Evolutionary conservation across 2,329 filamentous ascomycete genomes (phyloP).

Genomic region (Chaetoscypha palmicola): DNA sequence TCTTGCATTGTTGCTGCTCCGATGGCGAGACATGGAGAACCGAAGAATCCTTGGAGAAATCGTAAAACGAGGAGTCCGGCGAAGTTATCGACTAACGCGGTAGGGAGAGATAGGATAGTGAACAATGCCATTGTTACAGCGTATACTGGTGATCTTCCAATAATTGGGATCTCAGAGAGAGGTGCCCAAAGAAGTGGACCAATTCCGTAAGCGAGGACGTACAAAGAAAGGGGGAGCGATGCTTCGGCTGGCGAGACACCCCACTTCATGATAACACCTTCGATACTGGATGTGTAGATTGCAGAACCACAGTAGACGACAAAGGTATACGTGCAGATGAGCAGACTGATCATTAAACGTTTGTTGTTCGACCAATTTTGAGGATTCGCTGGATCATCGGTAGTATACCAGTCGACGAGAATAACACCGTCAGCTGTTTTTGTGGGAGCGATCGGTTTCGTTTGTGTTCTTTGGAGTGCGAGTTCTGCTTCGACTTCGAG

Average conservation of each 20-base stretch:
- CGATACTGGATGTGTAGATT: slow-evolving; percentile 41
- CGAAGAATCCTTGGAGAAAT: slow-evolving; percentile 61
- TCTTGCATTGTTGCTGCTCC: slow-evolving; percentile 46
- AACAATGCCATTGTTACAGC: slow-evolving; percentile 62
- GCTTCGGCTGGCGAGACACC: slow-evolving; percentile 45
- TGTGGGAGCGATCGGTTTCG: slow-evolving; percentile 40
- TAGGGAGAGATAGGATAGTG: slow-evolving; percentile 58
- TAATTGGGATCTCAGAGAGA: slow-evolving; percentile 56
- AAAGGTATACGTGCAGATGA: slow-evolving; percentile 53
- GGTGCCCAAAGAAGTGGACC: slow-evolving; percentile 61
- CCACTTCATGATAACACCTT: slow-evolving; percentile 46
- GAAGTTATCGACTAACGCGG: slow-evolving; percentile 56
- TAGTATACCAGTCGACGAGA: slow-evolving; percentile 48
- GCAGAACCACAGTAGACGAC: slow-evolving; percentile 47
- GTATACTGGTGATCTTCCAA: slow-evolving; percentile 64
- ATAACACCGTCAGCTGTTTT: slow-evolving; percentile 39
- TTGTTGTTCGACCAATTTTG: slow-evolving; percentile 46
- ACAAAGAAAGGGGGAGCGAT: slow-evolving; percentile 53
- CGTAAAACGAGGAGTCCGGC: slow-evolving; percentile 56
- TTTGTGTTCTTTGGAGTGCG: slow-evolving; percentile 34
- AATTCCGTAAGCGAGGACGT: slow-evolving; percentile 56
- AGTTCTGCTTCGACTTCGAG: slow-evolving; percentile 34
- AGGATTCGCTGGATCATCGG: slow-evolving; percentile 48
- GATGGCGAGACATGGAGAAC: slow-evolving; percentile 57
- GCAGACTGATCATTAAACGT: slow-evolving; percentile 35